Evolutionary conservation across 305 asterid genomes (phyloP), one percentile per base, ranked within the genome.

Genomic region (Stenogyne calaminthoides): DNA sequence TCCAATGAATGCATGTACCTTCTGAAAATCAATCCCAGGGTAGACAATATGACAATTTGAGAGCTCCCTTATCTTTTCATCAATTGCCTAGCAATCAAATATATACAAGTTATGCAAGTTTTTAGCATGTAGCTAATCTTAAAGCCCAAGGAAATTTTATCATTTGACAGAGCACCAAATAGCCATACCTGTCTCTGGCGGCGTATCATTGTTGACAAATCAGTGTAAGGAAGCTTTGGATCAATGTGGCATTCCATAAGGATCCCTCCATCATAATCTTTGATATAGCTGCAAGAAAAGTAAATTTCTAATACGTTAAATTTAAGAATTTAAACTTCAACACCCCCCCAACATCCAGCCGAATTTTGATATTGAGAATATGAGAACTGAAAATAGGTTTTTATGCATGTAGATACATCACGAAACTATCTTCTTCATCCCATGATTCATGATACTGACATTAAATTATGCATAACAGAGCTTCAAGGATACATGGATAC

Each of bases 171-270:
- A 70, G 51, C 18, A 70, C 47, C 25, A 32, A 58, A 73, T 58
- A 47, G 69, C 52, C 62, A 72, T 81, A 88, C 99, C 96, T 83
- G 95, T 75, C 98, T 92, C 78, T 95, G 99, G 77, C 90, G 88
- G 72, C 94, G 91, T 76, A 95, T 85, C 99, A 95, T 95, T 59
- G 96, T 88, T 71, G 99, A 92, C 85, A 95, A 80, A 88, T 95
- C 94, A 57, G 96, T 95, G 64, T 90, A 95, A 3, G 99, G 99
- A 83, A 95, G 96, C 82, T 95, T 95, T 14, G 98, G 99, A 75
- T 95, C 96, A 60, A 90, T 92, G 80, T 81, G 93, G 82, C 99
- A 95, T 81, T 92, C 98, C 97, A 95, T 95, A 78, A 95, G 98
- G 77, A 92, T 84, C 49, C 97, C 99, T 56, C 99, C 99, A 56